A percentile compares a stretch with the other conserved stretches of the same genome.
These are phyloP conservation scores for Metschnikowia drakensbergensis DNA, from an alignment of 805 yeast genomes.

Conservation along the genomic window DNA sequence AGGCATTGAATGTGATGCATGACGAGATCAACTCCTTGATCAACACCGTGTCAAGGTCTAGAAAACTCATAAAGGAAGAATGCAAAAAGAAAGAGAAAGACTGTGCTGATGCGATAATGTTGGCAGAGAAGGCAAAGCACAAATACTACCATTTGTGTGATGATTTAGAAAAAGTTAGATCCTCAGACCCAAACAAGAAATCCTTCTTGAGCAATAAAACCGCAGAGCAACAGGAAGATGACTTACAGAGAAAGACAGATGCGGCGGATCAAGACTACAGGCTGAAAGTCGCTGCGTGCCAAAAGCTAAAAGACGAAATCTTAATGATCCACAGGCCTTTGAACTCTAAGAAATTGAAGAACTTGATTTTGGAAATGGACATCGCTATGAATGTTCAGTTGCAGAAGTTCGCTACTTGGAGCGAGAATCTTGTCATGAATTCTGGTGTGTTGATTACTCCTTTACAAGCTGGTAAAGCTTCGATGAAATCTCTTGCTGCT, in stretches of 20 bases:
- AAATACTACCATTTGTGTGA: conserved; percentile 73
- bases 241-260: conserved; percentile 72
- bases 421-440: conserved; percentile 78
- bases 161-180: conserved; percentile 78
- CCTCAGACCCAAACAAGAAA: conserved; percentile 80
- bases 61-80: conserved; percentile 79
- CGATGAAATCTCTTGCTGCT: conserved; percentile 75
- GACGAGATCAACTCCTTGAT: conserved; percentile 77
- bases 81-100: conserved; percentile 80
- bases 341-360: conserved; percentile 64
- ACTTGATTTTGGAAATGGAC: conserved; percentile 80
- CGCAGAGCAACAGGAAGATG: conserved; percentile 87
- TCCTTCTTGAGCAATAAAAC: conserved; percentile 77
- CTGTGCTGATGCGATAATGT: conserved; percentile 72
- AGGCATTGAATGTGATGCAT: conserved; percentile 77
- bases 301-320: conserved; percentile 69
- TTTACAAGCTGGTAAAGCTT: conserved; percentile 47
- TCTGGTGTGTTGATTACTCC: conserved; percentile 83
- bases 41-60: conserved; percentile 61
- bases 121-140: conserved; percentile 83
- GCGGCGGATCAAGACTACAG: conserved; percentile 84
- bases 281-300: conserved; percentile 67
- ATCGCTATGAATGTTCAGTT: conserved; percentile 85
- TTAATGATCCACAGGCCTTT: conserved; percentile 74
- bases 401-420: conserved; percentile 83